These are phyloP conservation scores for Blakeslea trispora DNA, from an alignment of 371 early-diverging fungal species.

Conservation along the genomic window DNA sequence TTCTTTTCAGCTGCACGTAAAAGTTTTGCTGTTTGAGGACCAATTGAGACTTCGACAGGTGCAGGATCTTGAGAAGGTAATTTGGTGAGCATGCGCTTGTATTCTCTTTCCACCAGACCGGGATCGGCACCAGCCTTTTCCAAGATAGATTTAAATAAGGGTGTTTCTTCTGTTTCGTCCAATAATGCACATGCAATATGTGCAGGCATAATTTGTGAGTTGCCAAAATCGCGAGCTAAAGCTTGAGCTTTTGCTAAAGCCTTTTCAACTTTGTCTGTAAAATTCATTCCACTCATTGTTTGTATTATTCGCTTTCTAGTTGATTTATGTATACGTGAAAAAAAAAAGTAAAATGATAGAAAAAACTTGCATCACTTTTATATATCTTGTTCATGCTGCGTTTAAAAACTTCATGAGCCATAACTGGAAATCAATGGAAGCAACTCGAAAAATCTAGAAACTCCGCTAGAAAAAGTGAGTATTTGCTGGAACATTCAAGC, in stretches of 20 bases:
- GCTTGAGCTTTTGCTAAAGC: conserved; percentile 64
- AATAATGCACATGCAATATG: conserved; percentile 83
- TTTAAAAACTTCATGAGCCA: background rate
- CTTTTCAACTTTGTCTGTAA: conserved; percentile 90
- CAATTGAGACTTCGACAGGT: conserved; percentile 71
- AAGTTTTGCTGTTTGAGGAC: conserved; percentile 62
- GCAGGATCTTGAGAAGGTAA: conserved; percentile 88
- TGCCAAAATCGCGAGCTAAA: conserved; percentile 77
- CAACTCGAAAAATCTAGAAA: conserved; percentile 8
- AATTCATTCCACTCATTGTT: conserved; percentile 62
- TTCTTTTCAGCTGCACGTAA: conserved; percentile 73
- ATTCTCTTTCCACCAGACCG: conserved; percentile 68
- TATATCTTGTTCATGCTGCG: conserved; percentile 9
- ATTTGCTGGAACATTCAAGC: too few relatives aligned
- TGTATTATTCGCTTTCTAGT: too few relatives aligned
- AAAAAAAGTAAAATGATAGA: conserved; percentile 2
- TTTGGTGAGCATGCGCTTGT: conserved; percentile 77
- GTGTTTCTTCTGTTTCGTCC: conserved; percentile 67
- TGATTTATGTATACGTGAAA: too few relatives aligned
- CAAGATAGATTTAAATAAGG: conserved; percentile 70
- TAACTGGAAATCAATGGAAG: conserved; percentile 16
- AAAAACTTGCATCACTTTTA: background rate
- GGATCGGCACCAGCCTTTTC: conserved; percentile 86
- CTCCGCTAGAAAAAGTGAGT: background rate
- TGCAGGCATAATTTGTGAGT: conserved; percentile 77